These are phyloP conservation scores for Primulina eburnea DNA, from an alignment of 257 asterid genomes.

Conservation along the genomic window DNA sequence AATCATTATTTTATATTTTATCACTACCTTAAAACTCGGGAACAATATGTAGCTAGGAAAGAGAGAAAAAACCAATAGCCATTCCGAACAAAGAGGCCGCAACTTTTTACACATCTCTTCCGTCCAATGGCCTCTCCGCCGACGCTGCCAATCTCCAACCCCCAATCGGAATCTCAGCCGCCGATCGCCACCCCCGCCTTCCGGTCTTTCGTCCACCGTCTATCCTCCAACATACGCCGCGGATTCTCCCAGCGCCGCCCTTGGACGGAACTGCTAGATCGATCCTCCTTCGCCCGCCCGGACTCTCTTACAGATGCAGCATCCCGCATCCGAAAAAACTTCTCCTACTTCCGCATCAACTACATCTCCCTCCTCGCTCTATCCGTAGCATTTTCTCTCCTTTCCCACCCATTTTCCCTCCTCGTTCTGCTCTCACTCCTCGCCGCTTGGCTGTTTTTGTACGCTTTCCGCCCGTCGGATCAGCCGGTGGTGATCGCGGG, in stretches of 20 bases:
- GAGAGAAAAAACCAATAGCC: too few relatives aligned
- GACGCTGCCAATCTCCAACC: constrained; percentile 68
- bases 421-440: constrained; percentile 57
- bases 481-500: constrained; percentile 68
- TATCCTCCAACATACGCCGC: constrained; percentile 56
- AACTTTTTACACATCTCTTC: background rate
- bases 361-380: constrained; percentile 61
- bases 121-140: constrained; percentile 58
- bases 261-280: constrained; percentile 76
- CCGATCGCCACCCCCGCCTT: constrained; percentile 78
- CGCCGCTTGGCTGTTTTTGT: constrained; percentile 70
- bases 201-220: constrained; percentile 64
- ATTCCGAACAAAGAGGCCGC: too few relatives aligned
- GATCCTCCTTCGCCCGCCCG: constrained; percentile 80
- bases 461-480: constrained; percentile 67
- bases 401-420: constrained; percentile 78
- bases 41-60: too few relatives aligned
- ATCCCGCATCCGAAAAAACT: constrained; percentile 75
- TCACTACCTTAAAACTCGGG: too few relatives aligned
- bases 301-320: constrained; percentile 77
- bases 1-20: too few relatives aligned
- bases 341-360: constrained; percentile 76
- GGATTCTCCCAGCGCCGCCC: constrained; percentile 88
- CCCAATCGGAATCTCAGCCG: constrained; percentile 49
- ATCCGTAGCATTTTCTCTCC: constrained; percentile 70